Percentiles rank a stretch among this genome's conserved stretches.
Conservation (phyloP, 1,139 yeast species). For the Scheffersomyces parashehatae region DNA sequence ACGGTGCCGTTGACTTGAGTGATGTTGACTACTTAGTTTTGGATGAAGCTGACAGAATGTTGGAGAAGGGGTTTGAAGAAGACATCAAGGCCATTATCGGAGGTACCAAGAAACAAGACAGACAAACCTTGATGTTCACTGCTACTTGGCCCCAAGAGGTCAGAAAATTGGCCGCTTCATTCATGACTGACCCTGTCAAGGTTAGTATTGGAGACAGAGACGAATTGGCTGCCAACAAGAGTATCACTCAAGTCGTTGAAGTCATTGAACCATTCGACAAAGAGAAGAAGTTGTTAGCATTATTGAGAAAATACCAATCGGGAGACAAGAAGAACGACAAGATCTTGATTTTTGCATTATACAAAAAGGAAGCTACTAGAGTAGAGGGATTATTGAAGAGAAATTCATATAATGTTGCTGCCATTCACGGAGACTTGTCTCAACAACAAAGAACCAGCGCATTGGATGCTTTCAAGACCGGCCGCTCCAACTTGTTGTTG, state of each 20-base stretch:
- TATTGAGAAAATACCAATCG: conserved; percentile 74
- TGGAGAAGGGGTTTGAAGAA: conserved; percentile 93
- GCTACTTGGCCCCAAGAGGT: conserved; percentile 94
- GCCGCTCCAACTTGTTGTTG: conserved; percentile 70
- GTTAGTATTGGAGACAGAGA: conserved; percentile 93
- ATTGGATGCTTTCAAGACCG: conserved; percentile 79
- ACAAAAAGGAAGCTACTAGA: conserved; percentile 94
- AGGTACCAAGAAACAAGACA: conserved; percentile 43
- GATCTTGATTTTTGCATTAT: conserved; percentile 86
- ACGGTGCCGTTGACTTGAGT: conserved; percentile 75
- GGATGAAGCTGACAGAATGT: conserved; percentile 98
- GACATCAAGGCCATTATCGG: conserved; percentile 84
- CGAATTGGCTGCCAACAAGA: conserved; percentile 89
- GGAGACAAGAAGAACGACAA: conserved; percentile 70
- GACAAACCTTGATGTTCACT: conserved; percentile 88
- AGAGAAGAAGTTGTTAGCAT: conserved; percentile 70
- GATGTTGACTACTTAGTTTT: conserved; percentile 76
- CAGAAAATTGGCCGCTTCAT: conserved; percentile 85
- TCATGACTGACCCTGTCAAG: conserved; percentile 80
- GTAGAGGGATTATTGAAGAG: conserved; percentile 74
- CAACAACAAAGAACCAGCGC: conserved; percentile 94
- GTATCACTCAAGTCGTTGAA: conserved; percentile 91
- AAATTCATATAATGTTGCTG: conserved; percentile 80
- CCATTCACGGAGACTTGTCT: conserved; percentile 93
- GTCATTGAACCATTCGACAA: conserved; percentile 83